These are phyloP conservation scores for Penicillium lividum DNA, from an alignment of 495 filamentous ascomycete genomes.

Conservation along the genomic window DNA sequence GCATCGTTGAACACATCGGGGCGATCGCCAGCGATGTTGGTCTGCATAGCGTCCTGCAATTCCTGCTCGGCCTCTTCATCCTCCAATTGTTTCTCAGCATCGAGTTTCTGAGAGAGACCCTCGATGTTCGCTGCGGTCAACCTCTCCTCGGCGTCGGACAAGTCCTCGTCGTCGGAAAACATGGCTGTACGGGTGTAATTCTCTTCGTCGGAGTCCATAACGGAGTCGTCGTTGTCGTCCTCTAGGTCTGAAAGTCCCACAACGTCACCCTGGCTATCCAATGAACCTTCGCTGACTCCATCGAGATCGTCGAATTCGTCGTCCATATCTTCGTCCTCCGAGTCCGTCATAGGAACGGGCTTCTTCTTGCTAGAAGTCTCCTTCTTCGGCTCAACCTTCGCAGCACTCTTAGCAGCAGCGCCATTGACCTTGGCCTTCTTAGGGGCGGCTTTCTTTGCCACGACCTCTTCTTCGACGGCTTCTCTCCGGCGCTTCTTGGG, in stretches of 20 bases:
- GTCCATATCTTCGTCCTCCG: constrained; percentile 41
- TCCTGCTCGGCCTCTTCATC: constrained; percentile 65
- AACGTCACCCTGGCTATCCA: constrained; percentile 55
- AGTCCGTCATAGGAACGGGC: constrained; percentile 47
- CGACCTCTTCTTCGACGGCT: constrained; percentile 38
- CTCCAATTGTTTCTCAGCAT: constrained; percentile 65
- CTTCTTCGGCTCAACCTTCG: constrained; percentile 38
- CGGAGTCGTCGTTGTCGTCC: constrained; percentile 62
- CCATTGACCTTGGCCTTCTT: constrained; percentile 52
- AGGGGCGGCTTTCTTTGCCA: constrained; percentile 30
- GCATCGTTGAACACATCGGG: constrained; percentile 70
- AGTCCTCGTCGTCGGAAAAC: constrained; percentile 95
- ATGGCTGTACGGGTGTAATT: constrained; percentile 57
- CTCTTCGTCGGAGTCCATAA: constrained; percentile 75
- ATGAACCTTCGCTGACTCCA: constrained; percentile 46
- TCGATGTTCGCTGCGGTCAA: constrained; percentile 96
- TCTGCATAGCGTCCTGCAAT: constrained; percentile 87
- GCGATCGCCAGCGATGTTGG: constrained; percentile 85
- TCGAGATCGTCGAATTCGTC: constrained; percentile 59
- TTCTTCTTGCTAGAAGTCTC: constrained; percentile 36
- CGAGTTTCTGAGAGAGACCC: constrained; percentile 80
- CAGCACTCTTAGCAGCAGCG: constrained; percentile 33
- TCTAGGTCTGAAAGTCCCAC: constrained; percentile 50
- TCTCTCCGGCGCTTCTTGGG: constrained; percentile 71
- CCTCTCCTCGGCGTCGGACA: constrained; percentile 84